Percentiles rank a stretch among this genome's conserved stretches.
Evolutionary conservation across 805 yeast species (phyloP).

Genomic region (Candida oleophila): DNA sequence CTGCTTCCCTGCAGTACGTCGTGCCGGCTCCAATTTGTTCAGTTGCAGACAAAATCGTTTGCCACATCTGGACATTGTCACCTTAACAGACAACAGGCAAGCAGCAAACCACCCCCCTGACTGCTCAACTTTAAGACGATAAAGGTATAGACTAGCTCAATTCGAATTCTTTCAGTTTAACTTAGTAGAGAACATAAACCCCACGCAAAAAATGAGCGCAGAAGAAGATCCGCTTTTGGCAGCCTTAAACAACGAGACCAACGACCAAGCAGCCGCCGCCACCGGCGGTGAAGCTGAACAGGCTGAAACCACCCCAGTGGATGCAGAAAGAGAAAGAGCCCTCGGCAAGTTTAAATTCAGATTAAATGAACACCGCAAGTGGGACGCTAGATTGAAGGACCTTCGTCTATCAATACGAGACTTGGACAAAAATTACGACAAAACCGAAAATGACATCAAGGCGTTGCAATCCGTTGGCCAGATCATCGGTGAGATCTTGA

Average conservation of each 20-base stretch:
- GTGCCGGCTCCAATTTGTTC: background rate
- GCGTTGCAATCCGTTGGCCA: conserved; percentile 97
- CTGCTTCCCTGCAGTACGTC: background rate
- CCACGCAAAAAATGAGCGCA: conserved; percentile 35
- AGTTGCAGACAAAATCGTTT: background rate
- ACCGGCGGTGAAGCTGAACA: conserved; percentile 20
- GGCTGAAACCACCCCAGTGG: conserved; percentile 35
- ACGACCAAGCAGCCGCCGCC: conserved; percentile 19
- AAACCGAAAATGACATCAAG: conserved; percentile 95
- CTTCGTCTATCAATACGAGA: conserved; percentile 80
- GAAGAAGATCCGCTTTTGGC: conserved; percentile 79
- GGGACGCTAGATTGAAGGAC: conserved; percentile 88
- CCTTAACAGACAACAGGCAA: no score
- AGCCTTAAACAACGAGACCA: conserved; percentile 50
- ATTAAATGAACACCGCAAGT: conserved; percentile 87
- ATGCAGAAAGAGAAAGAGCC: conserved; percentile 76
- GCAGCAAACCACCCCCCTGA: no score
- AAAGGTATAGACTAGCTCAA: no score
- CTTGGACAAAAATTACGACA: conserved; percentile 78
- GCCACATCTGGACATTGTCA: background rate
- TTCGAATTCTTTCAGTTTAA: no score
- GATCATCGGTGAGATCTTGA: conserved; percentile 93
- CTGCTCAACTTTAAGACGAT: background rate
- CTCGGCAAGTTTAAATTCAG: conserved; percentile 77
- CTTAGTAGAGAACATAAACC: no score